Base-by-base conservation (phyloP, 2,329 filamentous ascomycete species). In the Ceratocystis cacaofunesta region DNA sequence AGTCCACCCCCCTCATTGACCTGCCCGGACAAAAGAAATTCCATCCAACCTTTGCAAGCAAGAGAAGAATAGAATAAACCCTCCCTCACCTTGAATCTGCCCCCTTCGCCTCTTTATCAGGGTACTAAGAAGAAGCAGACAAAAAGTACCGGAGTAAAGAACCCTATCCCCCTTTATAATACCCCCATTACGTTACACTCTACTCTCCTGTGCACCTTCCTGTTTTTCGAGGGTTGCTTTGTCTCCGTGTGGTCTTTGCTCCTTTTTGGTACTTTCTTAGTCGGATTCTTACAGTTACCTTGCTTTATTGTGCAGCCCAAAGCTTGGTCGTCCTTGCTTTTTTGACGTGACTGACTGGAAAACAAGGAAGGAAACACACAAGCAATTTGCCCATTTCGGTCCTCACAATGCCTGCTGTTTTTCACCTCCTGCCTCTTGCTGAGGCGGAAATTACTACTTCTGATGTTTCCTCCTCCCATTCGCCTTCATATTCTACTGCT, bases 331-430 rank as follows among this genome's bases (percentile, higher is more conserved):
- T 58, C 32, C 7, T n/a, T 30, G 7, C 22, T n/a, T n/a, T 58
- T 36, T 58, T 58, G 52, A 58, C 28, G 52, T 58, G 52, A 30
- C 52, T 58, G 52, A 30, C 52, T 58, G 52, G 52, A 36, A 58
- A 58, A 58, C 28, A 32, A 58, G 52, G 52, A 28, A 57, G 12
- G 52, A 58, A 58, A 58, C 52, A 58, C 28, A 19, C 12, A 58
- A 8, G 7, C 2, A 50, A 25, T 52, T 52, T 25, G 19, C 48
- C 28, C 28, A 58, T 58, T 58, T 58, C 52, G 52, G 52, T 32
- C 52, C 32, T 58, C 52, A 58, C 52, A 58, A 58, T 58, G 52
- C 52, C 52, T 36, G 52, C 52, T 5, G 32, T 58, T 58, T 58
- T 58, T 32, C 52, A 58, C 52, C 28, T 58, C 52, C 52, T 58